phyloP scores from a whole-genome alignment of 225 moss, liverwort and hornwort species.

The Bryoerythrophyllum caledonicum region DNA sequence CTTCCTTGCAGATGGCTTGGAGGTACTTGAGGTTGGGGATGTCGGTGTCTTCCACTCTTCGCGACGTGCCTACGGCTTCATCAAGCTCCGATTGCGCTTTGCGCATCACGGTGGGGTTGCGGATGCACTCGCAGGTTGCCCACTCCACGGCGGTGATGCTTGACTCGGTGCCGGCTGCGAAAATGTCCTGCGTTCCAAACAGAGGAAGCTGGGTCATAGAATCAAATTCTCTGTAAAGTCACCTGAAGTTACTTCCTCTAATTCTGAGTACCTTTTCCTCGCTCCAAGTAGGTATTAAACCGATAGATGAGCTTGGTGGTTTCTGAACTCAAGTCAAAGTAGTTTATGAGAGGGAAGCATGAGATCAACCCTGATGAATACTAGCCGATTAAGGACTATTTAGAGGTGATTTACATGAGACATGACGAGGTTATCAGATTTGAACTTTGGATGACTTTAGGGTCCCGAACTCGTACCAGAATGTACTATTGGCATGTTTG shows the following conservation, averaged over 20 bases:
- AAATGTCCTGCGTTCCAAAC: conserved; percentile 1
- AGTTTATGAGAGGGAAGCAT: too few relatives aligned
- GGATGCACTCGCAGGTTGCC: conserved; percentile 19
- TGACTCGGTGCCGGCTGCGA: background rate
- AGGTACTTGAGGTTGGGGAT: conserved; percentile 24
- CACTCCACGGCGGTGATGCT: background rate
- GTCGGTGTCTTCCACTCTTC: conserved; percentile 17
- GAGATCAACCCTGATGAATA: too few relatives aligned
- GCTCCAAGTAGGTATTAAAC: too few relatives aligned
- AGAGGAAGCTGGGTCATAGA: too few relatives aligned
- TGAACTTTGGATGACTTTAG: too few relatives aligned
- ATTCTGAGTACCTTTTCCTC: too few relatives aligned
- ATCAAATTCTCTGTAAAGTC: too few relatives aligned
- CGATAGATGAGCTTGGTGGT: too few relatives aligned
- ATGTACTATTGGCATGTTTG: background rate
- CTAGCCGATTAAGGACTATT: too few relatives aligned
- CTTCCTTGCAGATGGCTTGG: conserved; percentile 27
- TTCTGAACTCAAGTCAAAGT: too few relatives aligned
- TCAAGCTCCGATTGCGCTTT: conserved; percentile 20
- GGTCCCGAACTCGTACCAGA: background rate
- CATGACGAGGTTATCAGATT: background rate
- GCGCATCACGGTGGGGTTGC: background rate
- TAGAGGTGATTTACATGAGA: too few relatives aligned
- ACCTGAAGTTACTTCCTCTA: too few relatives aligned
- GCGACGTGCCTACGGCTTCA: background rate